Evolutionary conservation across 2,329 filamentous ascomycete genomes (phyloP).

Genomic region (Thelonectria blattea): DNA sequence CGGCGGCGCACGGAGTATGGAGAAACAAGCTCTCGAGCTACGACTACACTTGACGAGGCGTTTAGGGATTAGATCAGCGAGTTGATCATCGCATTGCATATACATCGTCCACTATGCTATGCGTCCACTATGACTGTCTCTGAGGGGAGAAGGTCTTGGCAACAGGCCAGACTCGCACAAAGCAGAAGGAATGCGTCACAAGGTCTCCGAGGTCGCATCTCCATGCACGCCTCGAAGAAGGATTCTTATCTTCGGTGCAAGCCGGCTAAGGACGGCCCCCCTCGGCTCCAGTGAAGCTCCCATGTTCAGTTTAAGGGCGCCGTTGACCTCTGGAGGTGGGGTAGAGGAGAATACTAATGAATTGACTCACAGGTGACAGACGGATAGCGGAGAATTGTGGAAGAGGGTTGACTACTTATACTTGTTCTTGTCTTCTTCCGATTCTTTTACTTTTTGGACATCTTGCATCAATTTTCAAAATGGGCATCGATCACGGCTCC

Average conservation of each 20-base stretch:
- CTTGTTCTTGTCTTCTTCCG: too few relatives aligned
- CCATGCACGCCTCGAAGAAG: neutral
- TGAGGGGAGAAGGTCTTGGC: too few relatives aligned
- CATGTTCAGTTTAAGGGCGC: constrained; percentile 26
- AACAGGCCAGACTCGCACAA: neutral
- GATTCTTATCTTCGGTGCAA: constrained; percentile 10
- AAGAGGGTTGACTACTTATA: neutral
- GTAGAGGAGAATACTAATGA: constrained; percentile 14
- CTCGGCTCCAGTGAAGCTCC: constrained; percentile 2
- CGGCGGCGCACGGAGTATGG: constrained; percentile 1
- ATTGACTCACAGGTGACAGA: constrained; percentile 26
- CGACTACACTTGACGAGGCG: constrained; percentile 30
- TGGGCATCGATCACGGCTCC: constrained; percentile 28
- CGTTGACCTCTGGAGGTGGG: constrained; percentile 34
- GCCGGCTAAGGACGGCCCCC: constrained; percentile 15
- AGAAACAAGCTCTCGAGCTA: constrained; percentile 17
- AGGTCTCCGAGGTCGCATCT: neutral
- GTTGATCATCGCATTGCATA: neutral
- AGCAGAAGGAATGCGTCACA: neutral
- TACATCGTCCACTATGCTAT: neutral
- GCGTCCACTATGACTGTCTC: neutral
- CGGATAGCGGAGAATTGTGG: neutral
- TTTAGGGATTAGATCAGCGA: constrained; percentile 15
- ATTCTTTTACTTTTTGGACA: neutral
- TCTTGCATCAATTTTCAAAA: constrained; percentile 1